Conservation (phyloP, 805 yeast species). For the Candida dendrica region DNA sequence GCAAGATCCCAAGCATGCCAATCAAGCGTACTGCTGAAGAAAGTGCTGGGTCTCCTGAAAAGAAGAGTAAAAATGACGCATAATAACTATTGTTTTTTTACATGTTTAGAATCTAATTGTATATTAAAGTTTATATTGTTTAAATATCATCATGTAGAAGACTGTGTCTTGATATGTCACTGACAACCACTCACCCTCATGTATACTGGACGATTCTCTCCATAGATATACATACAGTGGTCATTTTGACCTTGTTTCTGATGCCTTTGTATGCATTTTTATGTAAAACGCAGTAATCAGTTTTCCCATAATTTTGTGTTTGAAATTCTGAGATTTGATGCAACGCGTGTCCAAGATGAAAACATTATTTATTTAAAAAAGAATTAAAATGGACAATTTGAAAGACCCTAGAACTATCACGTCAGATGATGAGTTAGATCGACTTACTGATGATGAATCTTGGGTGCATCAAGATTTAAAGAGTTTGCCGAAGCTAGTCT, state of each 20-base stretch:
- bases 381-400: slow-evolving; percentile 8
- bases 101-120: neutral
- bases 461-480: neutral
- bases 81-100: neutral
- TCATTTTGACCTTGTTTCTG: too few relatives aligned
- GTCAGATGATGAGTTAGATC: neutral
- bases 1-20: slow-evolving; percentile 2
- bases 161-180: too few relatives aligned
- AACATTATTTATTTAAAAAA: too few relatives aligned
- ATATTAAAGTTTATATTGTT: too few relatives aligned
- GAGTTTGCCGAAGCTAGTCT: neutral
- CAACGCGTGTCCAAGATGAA: neutral
- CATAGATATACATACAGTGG: too few relatives aligned
- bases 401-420: slow-evolving; percentile 8
- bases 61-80: slow-evolving; percentile 15
- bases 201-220: too few relatives aligned
- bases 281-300: too few relatives aligned
- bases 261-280: too few relatives aligned
- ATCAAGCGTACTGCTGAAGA: slow-evolving; percentile 19
- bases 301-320: too few relatives aligned
- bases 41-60: slow-evolving; percentile 23
- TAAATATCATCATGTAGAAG: too few relatives aligned
- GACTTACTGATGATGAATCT: slow-evolving; percentile 6
- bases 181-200: too few relatives aligned
- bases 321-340: too few relatives aligned